phyloP scores from a whole-genome alignment of 257 asterid species.

The Paraleonurus japonicus region DNA sequence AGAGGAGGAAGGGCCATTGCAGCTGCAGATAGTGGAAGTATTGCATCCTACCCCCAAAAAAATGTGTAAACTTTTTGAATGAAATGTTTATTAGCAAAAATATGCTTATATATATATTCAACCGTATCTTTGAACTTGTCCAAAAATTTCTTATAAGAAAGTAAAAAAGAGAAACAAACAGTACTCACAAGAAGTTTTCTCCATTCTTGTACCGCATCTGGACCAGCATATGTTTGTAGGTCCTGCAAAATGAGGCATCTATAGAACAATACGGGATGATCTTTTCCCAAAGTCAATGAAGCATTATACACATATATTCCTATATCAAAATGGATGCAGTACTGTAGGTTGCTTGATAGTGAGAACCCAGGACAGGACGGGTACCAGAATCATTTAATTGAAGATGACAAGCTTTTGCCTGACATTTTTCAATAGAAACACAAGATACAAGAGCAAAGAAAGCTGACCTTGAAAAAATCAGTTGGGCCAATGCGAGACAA shows the following conservation, averaged over 20 bases:
- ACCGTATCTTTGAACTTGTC: neutral
- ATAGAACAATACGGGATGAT: slow-evolving; percentile 5
- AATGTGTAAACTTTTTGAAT: neutral
- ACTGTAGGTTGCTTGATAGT: neutral
- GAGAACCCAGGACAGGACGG: neutral
- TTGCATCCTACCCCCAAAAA: slow-evolving; percentile 66
- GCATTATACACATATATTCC: neutral
- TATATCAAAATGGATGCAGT: slow-evolving; percentile 2
- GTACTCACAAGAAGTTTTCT: slow-evolving; percentile 84
- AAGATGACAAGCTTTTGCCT: neutral
- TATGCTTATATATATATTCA: neutral
- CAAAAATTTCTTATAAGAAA: slow-evolving; percentile 1
- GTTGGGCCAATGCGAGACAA: slow-evolving; percentile 97
- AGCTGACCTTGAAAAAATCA: slow-evolving; percentile 75
- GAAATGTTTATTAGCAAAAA: neutral
- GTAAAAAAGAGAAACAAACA: neutral
- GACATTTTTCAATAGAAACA: neutral
- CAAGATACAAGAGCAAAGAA: slow-evolving; percentile 8
- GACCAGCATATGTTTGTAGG: slow-evolving; percentile 84
- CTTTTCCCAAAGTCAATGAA: neutral
- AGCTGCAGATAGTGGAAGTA: slow-evolving; percentile 85
- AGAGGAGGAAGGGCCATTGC: slow-evolving; percentile 98
- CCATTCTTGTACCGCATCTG: slow-evolving; percentile 86
- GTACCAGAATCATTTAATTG: neutral
- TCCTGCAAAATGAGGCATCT: slow-evolving; percentile 48